Evolutionary conservation across 306 rosid species (phyloP).

Genomic region (Argentina anserina): DNA sequence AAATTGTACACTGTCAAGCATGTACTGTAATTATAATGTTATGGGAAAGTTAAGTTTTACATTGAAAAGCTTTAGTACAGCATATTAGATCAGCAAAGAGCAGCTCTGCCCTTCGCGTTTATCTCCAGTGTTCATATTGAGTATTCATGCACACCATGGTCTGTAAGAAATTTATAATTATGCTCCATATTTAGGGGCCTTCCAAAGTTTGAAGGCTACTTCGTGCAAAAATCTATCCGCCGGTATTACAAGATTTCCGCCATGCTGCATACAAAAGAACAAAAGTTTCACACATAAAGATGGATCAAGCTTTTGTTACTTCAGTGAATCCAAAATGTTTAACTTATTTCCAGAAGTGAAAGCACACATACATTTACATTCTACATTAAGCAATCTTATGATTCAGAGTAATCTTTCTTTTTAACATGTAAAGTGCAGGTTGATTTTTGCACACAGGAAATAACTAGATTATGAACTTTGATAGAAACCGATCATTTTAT

Average conservation of each 20-base stretch:
- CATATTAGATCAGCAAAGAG: neutral
- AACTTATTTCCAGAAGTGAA: neutral
- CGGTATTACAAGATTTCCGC: constrained; percentile 81
- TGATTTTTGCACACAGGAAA: neutral
- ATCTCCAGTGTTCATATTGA: neutral
- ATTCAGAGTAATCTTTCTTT: neutral
- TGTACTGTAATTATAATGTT: neutral
- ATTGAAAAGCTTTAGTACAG: neutral
- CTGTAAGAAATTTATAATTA: constrained; percentile 22
- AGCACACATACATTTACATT: neutral
- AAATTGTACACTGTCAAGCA: neutral
- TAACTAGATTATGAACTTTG: neutral
- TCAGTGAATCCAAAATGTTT: neutral
- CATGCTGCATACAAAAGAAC: constrained; percentile 42
- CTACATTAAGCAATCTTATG: neutral
- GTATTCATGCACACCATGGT: neutral
- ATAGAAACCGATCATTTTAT: neutral
- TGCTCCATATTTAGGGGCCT: constrained; percentile 97
- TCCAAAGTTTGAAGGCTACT: constrained; percentile 95
- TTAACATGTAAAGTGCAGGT: neutral
- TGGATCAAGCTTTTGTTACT: neutral
- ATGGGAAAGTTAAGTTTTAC: neutral
- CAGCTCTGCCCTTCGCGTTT: neutral
- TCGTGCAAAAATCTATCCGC: constrained; percentile 94
- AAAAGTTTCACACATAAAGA: neutral